Evolutionary conservation across 192 early-diverging fungal species (phyloP), one percentile per base, ranked within the genome.

Genomic region (Cetraspora pellucida): DNA sequence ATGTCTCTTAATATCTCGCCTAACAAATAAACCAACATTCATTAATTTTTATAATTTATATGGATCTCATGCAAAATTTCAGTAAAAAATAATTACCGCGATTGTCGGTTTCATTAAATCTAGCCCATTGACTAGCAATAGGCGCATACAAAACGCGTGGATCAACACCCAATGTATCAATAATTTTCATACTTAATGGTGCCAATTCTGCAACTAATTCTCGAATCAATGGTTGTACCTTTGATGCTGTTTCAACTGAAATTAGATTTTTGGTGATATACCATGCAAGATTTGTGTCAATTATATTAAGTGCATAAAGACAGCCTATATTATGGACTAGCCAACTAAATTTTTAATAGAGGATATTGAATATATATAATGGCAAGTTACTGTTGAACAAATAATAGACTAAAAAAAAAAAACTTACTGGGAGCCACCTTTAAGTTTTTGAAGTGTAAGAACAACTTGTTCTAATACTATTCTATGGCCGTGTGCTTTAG

Each of bases 121-220:
- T 81, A 17, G 78, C 87, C 92, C 92, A 93, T 70, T 89, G 88
- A 37, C 78, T 79, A 49, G 91, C 90, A 80, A 93, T 90, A 16
- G 92, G 92, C 0, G 92, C 91, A 82, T 85, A 88, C 49, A 93
- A 77, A 80, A 92, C 69, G 25, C 81, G 80, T 74, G 83, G 82
- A 30, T 85, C 83, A 7, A 91, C 84, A 46, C 90, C 92, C 17
- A 93, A 66, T 27, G 87, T 85, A 68, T 89, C 79, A 45, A 90
- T 82, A 45, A 91, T 78, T 28, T 82, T 75, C 70, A 88, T 75
- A 2, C 82, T 83, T 49, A 86, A 74, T 21, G 87, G 85, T 25
- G 85, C 82, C 19, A 93, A 72, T 31, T 83, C 70, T 49, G 85
- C 87, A 68, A 90, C 85, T 21, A 86, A 70, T 77, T 75, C 79